phyloP scores from a whole-genome alignment of 148 eudicot species.

The Nepenthes mirabilis region DNA sequence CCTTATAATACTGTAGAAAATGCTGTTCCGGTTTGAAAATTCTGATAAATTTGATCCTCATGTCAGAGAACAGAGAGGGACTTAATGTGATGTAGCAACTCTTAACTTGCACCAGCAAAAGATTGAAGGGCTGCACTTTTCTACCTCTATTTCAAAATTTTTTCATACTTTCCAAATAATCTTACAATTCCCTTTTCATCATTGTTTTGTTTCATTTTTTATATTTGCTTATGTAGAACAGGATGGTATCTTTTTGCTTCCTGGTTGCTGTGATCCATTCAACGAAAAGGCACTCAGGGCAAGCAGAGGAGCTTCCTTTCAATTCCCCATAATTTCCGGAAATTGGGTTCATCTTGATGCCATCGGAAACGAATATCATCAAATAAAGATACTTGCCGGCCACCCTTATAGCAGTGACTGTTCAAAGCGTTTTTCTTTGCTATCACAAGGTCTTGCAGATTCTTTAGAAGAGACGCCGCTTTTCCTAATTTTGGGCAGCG shows the following conservation, averaged over 20 bases:
- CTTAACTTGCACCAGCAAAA: too few relatives aligned
- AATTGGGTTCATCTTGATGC: constrained; percentile 49
- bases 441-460: constrained; percentile 43
- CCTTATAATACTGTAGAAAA: too few relatives aligned
- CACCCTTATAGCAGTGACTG: constrained; percentile 35
- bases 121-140: too few relatives aligned
- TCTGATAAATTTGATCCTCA: too few relatives aligned
- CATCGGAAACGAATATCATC: constrained; percentile 21
- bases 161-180: neutral
- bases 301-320: constrained; percentile 89
- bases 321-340: constrained; percentile 70
- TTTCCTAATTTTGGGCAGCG: constrained; percentile 71
- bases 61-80: too few relatives aligned
- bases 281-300: constrained; percentile 87
- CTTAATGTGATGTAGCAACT: too few relatives aligned
- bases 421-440: constrained; percentile 21
- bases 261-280: constrained; percentile 95
- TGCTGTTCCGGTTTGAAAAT: too few relatives aligned
- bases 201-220: neutral
- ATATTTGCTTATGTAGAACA: constrained; percentile 4
- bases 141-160: too few relatives aligned
- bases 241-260: constrained; percentile 66
- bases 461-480: constrained; percentile 44
- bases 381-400: constrained; percentile 64
- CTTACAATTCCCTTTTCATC: neutral